Conservation (phyloP, 352 stramenopile species). For the Phytophthora podocarpi region DNA sequence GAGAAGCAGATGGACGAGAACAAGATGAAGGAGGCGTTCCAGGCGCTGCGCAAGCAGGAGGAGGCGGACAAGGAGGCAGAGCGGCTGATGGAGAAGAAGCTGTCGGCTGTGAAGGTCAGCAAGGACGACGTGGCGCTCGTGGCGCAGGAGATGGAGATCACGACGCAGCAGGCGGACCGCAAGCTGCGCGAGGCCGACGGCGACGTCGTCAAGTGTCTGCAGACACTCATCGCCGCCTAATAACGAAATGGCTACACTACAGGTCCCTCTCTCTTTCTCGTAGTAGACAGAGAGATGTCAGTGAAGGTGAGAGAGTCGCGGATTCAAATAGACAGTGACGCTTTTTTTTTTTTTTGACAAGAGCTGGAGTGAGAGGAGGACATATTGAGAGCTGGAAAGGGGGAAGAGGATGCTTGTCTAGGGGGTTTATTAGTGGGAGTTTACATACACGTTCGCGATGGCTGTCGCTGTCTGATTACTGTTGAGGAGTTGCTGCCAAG, state of each 20-base stretch:
- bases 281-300: too few species aligned
- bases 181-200: slow-evolving; percentile 83
- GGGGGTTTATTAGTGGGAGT: slow-evolving; percentile 1
- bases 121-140: slow-evolving; percentile 86
- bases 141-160: slow-evolving; percentile 80
- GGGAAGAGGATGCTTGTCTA: too few species aligned
- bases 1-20: slow-evolving; percentile 90
- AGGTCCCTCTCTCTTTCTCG: too few species aligned
- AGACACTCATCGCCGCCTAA: slow-evolving; percentile 51
- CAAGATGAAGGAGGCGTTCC: slow-evolving; percentile 88
- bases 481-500: slow-evolving; percentile 2
- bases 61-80: slow-evolving; percentile 85
- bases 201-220: slow-evolving; percentile 74
- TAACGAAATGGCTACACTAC: background rate
- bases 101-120: slow-evolving; percentile 80
- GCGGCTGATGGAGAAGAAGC: slow-evolving; percentile 75
- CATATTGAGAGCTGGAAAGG: too few species aligned
- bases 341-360: slow-evolving; percentile 1
- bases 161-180: slow-evolving; percentile 72
- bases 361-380: too few species aligned
- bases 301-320: background rate
- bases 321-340: slow-evolving; percentile 35
- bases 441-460: slow-evolving; percentile 11
- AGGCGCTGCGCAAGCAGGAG: slow-evolving; percentile 76
- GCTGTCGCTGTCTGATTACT: too few species aligned